Conservation (phyloP, 768 basidiomycete species). For the Inosperma sp. region DNA sequence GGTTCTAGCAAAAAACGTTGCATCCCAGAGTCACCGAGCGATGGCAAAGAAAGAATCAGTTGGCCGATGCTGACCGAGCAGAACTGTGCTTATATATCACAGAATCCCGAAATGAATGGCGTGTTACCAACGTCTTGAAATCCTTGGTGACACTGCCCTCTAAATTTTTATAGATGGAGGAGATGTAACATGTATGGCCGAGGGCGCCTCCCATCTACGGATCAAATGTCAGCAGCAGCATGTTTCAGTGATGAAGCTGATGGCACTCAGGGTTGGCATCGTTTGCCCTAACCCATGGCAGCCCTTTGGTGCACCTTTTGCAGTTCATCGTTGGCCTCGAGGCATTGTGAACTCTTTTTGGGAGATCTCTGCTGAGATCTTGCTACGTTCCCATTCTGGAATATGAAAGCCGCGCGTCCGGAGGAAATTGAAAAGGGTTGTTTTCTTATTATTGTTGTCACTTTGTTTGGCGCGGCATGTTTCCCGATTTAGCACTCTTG, state of each 20-base stretch:
- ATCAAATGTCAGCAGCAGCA: background rate
- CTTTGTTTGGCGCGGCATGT: slow-evolving; percentile 9
- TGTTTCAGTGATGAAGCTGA: slow-evolving; percentile 2
- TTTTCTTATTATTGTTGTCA: slow-evolving; percentile 9
- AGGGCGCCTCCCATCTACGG: background rate
- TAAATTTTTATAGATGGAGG: background rate
- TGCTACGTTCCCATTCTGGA: no score
- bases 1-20: background rate
- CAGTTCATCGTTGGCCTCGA: background rate
- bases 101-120: background rate
- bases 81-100: background rate
- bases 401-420: no score
- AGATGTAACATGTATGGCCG: background rate
- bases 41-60: background rate
- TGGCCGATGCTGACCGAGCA: slow-evolving; percentile 2
- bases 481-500: slow-evolving; percentile 32
- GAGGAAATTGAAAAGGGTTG: background rate
- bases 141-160: background rate
- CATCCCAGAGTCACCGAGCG: slow-evolving; percentile 1
- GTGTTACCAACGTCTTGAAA: background rate
- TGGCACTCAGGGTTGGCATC: slow-evolving; percentile 2
- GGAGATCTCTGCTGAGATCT: slow-evolving; percentile 3
- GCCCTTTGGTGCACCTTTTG: background rate
- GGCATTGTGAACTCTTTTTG: background rate
- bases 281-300: slow-evolving; percentile 6